Base-by-base conservation (phyloP, 139 green algal genomes). In the Coelastrella sp. region DNA sequence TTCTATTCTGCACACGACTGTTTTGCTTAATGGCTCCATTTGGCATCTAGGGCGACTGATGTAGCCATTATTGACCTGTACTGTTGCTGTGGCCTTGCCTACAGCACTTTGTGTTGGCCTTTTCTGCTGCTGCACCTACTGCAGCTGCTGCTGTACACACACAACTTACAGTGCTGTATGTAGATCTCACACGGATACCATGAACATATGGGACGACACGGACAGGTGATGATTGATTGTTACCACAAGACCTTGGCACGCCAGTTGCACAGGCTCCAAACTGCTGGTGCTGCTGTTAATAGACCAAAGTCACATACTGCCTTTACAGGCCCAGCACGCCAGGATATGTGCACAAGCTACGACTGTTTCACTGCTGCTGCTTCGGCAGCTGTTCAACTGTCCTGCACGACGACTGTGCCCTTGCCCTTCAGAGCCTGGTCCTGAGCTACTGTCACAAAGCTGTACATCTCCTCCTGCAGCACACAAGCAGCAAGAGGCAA, bases 391-490 rank as follows among this genome's bases (percentile, higher is more conserved):
- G 85, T 76, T 84, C 91, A 96, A 7, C 84, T 91, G 85, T 96
- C 92, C 87, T 98, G 94, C 59, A 99, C 93, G 6, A 98, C 91
- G 8, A 94, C 91, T 15, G 95, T 96, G 88, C 95, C 95, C 94
- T 97, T 98, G 92, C 96, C 96, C 93, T 98, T 98, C 63, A 93
- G 96, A 57, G 78, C 93, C 94, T 98, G 97, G 91, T 98, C 95
- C n/a, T 99, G 97, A 65, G 96, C 96, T n/a, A 97, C 94, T 35
- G 98, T 99, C 60, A 99, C 98, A 89, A 97, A 99, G 20, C 96
- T 99, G 97, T 99, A 99, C 94, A 99, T 96, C 89, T 99, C 97
- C 96, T 99, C 98, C 95, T 99, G 94, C 87, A 94, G 15, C 15
- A 87, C 61, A 61, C 25, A 74, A 84, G 60, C 25, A 74, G 8